Evolutionary conservation across 768 basidiomycete genomes (phyloP).

Genomic region (Auriscalpium vulgare): DNA sequence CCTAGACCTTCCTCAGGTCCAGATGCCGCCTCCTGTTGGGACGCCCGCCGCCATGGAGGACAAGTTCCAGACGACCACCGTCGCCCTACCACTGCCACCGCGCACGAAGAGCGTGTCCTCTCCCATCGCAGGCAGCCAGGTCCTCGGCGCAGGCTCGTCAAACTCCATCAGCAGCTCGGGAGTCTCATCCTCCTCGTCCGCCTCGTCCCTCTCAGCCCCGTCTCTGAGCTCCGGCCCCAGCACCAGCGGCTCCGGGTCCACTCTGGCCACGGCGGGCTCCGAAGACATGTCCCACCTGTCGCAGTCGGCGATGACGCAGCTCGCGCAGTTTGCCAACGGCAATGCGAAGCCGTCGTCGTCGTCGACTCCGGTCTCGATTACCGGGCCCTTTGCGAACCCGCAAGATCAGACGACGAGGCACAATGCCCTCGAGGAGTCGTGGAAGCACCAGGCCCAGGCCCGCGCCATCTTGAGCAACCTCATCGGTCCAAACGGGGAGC

Average conservation of each 20-base stretch:
- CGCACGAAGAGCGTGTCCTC: slow-evolving; percentile 63
- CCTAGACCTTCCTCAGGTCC: slow-evolving; percentile 15
- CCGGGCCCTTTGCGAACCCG: slow-evolving; percentile 35
- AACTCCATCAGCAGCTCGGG: slow-evolving; percentile 17
- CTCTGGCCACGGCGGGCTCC: slow-evolving; percentile 38
- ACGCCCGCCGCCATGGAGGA: neutral
- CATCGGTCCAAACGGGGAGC: slow-evolving; percentile 81
- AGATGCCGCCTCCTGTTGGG: slow-evolving; percentile 6
- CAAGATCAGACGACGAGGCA: slow-evolving; percentile 39
- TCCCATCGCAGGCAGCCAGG: slow-evolving; percentile 44
- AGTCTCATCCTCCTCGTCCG: slow-evolving; percentile 34
- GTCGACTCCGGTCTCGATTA: slow-evolving; percentile 23
- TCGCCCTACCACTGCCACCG: slow-evolving; percentile 41
- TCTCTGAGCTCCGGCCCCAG: slow-evolving; percentile 29
- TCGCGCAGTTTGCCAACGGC: slow-evolving; percentile 26
- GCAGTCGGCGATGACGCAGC: slow-evolving; percentile 37
- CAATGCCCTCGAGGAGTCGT: slow-evolving; percentile 63
- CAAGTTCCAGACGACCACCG: slow-evolving; percentile 30
- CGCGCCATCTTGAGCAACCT: slow-evolving; percentile 76
- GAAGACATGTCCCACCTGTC: slow-evolving; percentile 47
- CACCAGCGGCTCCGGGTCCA: slow-evolving; percentile 43
- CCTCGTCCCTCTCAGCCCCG: slow-evolving; percentile 27
- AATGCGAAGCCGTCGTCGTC: slow-evolving; percentile 3
- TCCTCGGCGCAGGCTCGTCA: slow-evolving; percentile 14
- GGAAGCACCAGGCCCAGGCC: slow-evolving; percentile 81